Percentiles rank a stretch among this genome's conserved stretches.
These are phyloP conservation scores for Cunninghamia lanceolata DNA, from an alignment of 75 land plant species.

Conservation along the genomic window DNA sequence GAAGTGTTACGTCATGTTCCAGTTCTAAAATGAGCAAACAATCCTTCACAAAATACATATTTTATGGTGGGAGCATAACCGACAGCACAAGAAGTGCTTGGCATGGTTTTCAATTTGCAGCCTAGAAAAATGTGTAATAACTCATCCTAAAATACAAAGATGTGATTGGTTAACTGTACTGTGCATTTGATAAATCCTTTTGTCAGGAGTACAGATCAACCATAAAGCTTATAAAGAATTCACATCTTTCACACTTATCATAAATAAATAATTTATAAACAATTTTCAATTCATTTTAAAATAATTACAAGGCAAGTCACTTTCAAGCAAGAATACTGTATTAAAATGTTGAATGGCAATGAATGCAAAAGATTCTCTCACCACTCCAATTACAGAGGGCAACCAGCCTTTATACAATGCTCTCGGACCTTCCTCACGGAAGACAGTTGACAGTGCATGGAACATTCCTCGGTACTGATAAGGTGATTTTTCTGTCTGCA, in stretches of 20 bases:
- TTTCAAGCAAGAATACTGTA: neutral
- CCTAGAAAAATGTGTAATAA: too few relatives aligned
- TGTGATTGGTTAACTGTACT: neutral
- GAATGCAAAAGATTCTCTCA: conserved; percentile 23
- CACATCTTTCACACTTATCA: neutral
- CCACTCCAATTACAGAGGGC: conserved; percentile 98
- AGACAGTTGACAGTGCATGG: conserved; percentile 77
- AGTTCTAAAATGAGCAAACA: neutral
- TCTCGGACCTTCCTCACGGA: conserved; percentile 69
- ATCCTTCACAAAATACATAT: neutral
- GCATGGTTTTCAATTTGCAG: too few relatives aligned
- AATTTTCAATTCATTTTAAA: neutral
- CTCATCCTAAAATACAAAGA: neutral
- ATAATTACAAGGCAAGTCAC: too few relatives aligned
- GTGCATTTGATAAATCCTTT: neutral
- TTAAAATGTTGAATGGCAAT: neutral
- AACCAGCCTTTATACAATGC: conserved; percentile 96
- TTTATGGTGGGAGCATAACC: neutral
- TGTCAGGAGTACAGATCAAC: neutral
- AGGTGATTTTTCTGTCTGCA: conserved; percentile 86
- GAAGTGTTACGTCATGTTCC: too few relatives aligned
- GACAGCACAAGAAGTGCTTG: too few relatives aligned
- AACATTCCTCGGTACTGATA: conserved; percentile 83
- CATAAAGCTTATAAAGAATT: neutral
- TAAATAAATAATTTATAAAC: neutral